Base-by-base conservation (phyloP, 345 rosid species). In the Brassica juncea region DNA sequence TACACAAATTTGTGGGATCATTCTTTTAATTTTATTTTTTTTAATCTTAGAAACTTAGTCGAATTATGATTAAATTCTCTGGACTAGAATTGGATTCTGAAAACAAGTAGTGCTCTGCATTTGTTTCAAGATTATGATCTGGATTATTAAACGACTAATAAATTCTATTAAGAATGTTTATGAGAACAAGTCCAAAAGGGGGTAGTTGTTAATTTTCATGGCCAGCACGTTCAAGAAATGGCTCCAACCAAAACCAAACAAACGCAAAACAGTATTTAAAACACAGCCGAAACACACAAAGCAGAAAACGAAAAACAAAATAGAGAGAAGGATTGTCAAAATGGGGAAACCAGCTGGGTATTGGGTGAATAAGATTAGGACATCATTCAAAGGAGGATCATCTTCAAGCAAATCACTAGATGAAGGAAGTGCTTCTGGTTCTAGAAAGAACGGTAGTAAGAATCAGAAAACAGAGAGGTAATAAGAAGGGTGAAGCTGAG, bases 311-410 rank as follows among this genome's bases (percentile, higher is more conserved):
- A 14, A 54, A n/a, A 21, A 2, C 14, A n/a, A 59, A 2, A 61
- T 35, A 44, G 31, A 62, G 64, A 72, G 5, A 63, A 31, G 9
- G 10, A 19, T 42, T 19, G 4, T 8, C 19, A 47, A 63, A 63
- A 80, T 80, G 83, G 83, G 83, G 72, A 80, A 80, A 70, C 83
- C 83, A 63, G 83, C 83, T 4, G 83, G 83, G 54, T 80, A 80
- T 69, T 80, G 83, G 83, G 83, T 80, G 67, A 80, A 75, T 65
- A 75, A 55, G 79, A 80, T 80, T 8, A 63, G 83, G 61, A 80
- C 83, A 75, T 80, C 83, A 30, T 80, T 80, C 68, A 80, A 80
- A 75, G 83, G 83, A 70, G 79, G 80, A 75, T 80, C 83, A 44
- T 80, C 83, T 0, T 80, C 83, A 8, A 80, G 72, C 83, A 80